Percentiles rank a stretch among this genome's conserved stretches.
Evolutionary conservation across 1,284 basidiomycete species (phyloP).

Genomic region (Malassezia sp.): DNA sequence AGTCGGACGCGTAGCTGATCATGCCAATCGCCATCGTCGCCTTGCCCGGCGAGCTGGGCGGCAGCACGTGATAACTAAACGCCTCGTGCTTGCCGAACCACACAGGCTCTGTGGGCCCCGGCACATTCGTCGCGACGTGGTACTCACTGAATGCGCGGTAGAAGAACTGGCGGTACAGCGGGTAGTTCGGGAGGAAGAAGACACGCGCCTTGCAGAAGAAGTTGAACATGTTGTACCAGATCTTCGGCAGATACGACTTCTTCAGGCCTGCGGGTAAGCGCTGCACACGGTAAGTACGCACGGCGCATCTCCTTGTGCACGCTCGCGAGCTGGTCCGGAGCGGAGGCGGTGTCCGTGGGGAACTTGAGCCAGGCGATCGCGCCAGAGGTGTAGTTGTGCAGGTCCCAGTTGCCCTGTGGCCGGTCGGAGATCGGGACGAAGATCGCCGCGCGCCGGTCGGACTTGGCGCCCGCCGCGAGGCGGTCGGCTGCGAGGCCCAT

Average conservation of each 20-base stretch:
- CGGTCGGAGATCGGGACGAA: slow-evolving; percentile 43
- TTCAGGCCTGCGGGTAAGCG: no score
- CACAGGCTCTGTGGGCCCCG: slow-evolving; percentile 40
- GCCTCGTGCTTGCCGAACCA: slow-evolving; percentile 40
- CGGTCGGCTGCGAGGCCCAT: slow-evolving; percentile 24
- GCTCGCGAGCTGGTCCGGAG: slow-evolving; percentile 28
- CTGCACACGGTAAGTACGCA: no score
- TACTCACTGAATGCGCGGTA: slow-evolving; percentile 42
- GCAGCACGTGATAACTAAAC: slow-evolving; percentile 42
- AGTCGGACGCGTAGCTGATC: slow-evolving; percentile 42
- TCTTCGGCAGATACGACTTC: slow-evolving; percentile 31
- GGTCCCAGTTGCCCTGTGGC: slow-evolving; percentile 38
- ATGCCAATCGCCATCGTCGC: slow-evolving; percentile 43
- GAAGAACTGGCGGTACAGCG: slow-evolving; percentile 28
- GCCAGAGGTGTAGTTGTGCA: slow-evolving; percentile 41
- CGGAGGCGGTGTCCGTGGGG: slow-evolving; percentile 22
- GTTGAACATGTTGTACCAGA: slow-evolving; percentile 34
- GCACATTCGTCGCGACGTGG: slow-evolving; percentile 43
- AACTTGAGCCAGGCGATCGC: slow-evolving; percentile 41
- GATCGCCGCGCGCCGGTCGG: slow-evolving; percentile 42
- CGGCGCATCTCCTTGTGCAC: slow-evolving; percentile 41
- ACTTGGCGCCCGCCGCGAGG: slow-evolving; percentile 21
- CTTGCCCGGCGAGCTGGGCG: slow-evolving; percentile 41
- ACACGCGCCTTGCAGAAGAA: slow-evolving; percentile 24
- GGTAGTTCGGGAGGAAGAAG: slow-evolving; percentile 39